Percentiles rank a stretch among this genome's conserved stretches.
These are phyloP conservation scores for Xylariaceae sp. DNA, from an alignment of 2,329 filamentous ascomycete species.

Conservation along the genomic window DNA sequence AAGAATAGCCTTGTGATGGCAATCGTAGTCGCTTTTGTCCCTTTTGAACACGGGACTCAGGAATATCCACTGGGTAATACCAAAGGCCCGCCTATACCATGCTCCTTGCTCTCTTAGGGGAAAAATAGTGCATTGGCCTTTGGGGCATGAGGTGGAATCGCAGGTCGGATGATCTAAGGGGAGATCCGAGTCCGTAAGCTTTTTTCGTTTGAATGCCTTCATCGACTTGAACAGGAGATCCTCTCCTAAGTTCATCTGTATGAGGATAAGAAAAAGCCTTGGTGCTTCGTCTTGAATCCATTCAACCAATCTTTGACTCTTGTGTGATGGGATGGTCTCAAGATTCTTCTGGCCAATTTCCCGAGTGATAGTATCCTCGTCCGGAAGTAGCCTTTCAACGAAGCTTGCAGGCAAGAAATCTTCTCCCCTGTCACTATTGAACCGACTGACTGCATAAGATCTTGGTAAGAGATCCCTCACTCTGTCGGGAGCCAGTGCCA, in stretches of 20 bases:
- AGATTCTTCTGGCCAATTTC: neutral
- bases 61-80: neutral
- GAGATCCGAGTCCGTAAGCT: neutral
- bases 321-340: neutral
- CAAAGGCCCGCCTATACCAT: neutral
- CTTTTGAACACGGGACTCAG: neutral
- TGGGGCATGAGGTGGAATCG: neutral
- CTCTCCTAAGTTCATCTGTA: neutral
- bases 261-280: neutral
- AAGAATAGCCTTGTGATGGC: neutral
- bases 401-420: too few relatives aligned
- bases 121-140: neutral
- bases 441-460: neutral
- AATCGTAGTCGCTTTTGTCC: neutral
- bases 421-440: neutral
- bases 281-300: neutral
- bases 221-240: neutral
- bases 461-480: neutral
- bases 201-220: neutral
- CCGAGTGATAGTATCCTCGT: neutral
- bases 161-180: neutral
- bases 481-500: too few relatives aligned
- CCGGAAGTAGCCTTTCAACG: neutral
- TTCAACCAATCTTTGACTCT: neutral
- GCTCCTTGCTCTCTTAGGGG: neutral